A percentile compares a stretch with the other conserved stretches of the same genome.
These are phyloP conservation scores for Magnaporthiopsis incrustans DNA, from an alignment of 2,329 filamentous ascomycete species.

Conservation along the genomic window DNA sequence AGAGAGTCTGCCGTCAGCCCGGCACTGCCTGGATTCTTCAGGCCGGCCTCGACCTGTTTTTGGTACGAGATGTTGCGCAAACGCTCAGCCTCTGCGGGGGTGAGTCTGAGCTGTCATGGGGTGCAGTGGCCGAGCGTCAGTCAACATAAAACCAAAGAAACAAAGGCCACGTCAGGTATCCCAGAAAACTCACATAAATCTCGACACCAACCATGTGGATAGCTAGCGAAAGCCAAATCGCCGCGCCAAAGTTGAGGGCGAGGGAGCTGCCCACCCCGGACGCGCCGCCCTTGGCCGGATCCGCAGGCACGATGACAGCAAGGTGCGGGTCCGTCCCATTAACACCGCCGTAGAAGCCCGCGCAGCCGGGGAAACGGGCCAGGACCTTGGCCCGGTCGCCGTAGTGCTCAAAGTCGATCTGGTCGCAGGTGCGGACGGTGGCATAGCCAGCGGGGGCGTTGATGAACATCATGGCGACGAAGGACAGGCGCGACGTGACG, in stretches of 20 bases:
- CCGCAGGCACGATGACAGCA: slow-evolving; percentile 3
- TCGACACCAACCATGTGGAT: slow-evolving; percentile 43
- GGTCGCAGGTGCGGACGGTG: slow-evolving; percentile 32
- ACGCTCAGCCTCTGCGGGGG: slow-evolving; percentile 43
- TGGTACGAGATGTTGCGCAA: slow-evolving; percentile 48
- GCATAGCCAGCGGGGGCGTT: slow-evolving; percentile 21
- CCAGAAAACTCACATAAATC: slow-evolving; percentile 30
- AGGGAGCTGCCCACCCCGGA: slow-evolving; percentile 29
- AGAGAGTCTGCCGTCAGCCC: slow-evolving; percentile 35
- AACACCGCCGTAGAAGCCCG: neutral
- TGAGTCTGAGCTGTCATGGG: slow-evolving; percentile 38
- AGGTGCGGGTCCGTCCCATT: neutral
- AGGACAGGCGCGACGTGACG: slow-evolving; percentile 42
- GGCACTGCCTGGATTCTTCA: slow-evolving; percentile 37
- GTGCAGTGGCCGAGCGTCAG: neutral
- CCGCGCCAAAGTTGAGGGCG: slow-evolving; percentile 43
- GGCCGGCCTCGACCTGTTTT: slow-evolving; percentile 45
- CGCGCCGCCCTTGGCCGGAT: slow-evolving; percentile 16
- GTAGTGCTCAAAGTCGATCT: slow-evolving; percentile 34
- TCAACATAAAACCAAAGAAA: neutral
- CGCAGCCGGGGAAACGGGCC: slow-evolving; percentile 35
- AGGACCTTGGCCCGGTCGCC: slow-evolving; percentile 19
- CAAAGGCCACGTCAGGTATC: too few relatives aligned
- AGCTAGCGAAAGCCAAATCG: slow-evolving; percentile 42
- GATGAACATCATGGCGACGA: slow-evolving; percentile 31